Evolutionary conservation across 2,329 filamentous ascomycete species (phyloP).

Genomic region (Westerdykella sp.): DNA sequence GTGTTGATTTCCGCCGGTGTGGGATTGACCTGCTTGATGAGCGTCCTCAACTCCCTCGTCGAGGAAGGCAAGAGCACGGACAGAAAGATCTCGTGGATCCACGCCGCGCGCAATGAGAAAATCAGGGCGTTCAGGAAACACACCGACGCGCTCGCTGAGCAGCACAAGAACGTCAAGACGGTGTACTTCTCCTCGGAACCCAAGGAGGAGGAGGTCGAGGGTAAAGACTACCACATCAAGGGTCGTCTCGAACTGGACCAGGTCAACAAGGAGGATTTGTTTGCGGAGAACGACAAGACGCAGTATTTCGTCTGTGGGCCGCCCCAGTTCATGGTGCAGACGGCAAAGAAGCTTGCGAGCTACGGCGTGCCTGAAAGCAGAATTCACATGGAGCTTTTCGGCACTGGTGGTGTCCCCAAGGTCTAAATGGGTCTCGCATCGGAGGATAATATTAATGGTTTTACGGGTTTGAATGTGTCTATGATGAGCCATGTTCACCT

Average conservation of each 20-base stretch:
- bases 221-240: slow-evolving; percentile 53
- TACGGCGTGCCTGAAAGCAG: slow-evolving; percentile 54
- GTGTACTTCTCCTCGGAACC: slow-evolving; percentile 56
- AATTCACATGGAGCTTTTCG: slow-evolving; percentile 62
- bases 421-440: slow-evolving; percentile 9
- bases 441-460: background rate
- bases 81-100: slow-evolving; percentile 57
- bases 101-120: slow-evolving; percentile 50
- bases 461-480: background rate
- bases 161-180: slow-evolving; percentile 45
- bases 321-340: slow-evolving; percentile 60
- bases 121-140: slow-evolving; percentile 52
- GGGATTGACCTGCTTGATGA: slow-evolving; percentile 59
- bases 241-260: slow-evolving; percentile 55
- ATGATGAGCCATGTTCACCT: background rate
- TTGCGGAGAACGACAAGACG: slow-evolving; percentile 48
- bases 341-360: slow-evolving; percentile 47
- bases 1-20: slow-evolving; percentile 64
- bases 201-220: slow-evolving; percentile 39
- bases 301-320: slow-evolving; percentile 71
- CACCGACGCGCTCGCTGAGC: slow-evolving; percentile 40
- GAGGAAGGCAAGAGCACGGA: slow-evolving; percentile 16
- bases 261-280: slow-evolving; percentile 52
- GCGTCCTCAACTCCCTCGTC: slow-evolving; percentile 55
- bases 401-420: slow-evolving; percentile 33